Evolutionary conservation across 306 rosid genomes (phyloP).

Genomic region (Carpinus fangiana): DNA sequence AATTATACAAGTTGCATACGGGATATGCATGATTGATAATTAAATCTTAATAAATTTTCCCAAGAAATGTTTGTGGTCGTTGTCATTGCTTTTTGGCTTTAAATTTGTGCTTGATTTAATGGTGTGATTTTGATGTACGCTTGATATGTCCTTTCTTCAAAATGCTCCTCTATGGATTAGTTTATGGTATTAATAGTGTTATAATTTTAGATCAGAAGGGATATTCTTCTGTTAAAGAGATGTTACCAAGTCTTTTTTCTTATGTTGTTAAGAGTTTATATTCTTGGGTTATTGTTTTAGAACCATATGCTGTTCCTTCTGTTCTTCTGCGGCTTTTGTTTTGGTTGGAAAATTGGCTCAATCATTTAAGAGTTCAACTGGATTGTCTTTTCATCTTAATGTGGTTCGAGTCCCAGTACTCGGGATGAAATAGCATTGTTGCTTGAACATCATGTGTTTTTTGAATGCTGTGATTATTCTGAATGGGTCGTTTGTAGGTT

Average conservation of each 20-base stretch:
- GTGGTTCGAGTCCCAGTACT: background rate
- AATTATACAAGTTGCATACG: background rate
- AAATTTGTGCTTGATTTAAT: background rate
- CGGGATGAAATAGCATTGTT: background rate
- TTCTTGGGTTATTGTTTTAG: background rate
- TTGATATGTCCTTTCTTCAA: background rate
- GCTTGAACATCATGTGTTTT: background rate
- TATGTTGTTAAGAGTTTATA: background rate
- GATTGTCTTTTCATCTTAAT: background rate
- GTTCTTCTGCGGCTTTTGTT: background rate
- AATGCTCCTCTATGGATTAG: background rate
- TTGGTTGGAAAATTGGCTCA: background rate
- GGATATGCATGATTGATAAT: background rate
- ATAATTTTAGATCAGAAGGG: too few relatives aligned
- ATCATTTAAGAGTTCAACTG: background rate
- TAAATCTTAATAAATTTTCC: background rate
- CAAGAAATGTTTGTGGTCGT: background rate
- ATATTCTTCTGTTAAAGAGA: background rate
- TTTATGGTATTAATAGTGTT: background rate
- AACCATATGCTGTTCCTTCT: background rate
- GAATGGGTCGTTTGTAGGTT: constrained; percentile 38
- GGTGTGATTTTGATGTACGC: background rate
- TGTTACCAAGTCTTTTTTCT: background rate
- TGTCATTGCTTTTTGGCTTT: background rate
- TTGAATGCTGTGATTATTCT: constrained; percentile 1